Evolutionary conservation across 148 eudicot species (phyloP).

Genomic region (Salicornia ramosissima): DNA sequence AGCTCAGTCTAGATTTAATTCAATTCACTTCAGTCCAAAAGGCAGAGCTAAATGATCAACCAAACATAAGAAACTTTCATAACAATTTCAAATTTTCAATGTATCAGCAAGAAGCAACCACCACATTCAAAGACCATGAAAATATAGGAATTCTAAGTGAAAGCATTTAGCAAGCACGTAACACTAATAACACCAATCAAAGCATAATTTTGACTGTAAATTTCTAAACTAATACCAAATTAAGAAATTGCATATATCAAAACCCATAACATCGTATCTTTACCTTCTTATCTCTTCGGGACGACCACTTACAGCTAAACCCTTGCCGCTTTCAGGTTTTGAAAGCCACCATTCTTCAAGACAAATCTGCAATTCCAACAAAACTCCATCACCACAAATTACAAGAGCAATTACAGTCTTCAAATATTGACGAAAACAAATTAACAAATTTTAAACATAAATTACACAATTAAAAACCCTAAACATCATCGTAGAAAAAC

Average conservation of each 20-base stretch:
- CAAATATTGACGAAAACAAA: not conserved
- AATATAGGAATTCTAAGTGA: no score
- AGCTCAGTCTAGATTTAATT: no score
- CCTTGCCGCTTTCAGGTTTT: conserved; percentile 12
- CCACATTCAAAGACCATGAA: not conserved
- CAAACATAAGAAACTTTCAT: no score
- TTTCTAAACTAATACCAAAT: no score
- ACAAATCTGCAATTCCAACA: conserved; percentile 16
- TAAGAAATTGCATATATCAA: no score
- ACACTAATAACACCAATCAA: no score
- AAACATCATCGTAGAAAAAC: not conserved
- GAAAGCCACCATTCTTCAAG: conserved; percentile 35
- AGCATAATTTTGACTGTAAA: no score
- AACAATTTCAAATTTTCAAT: no score
- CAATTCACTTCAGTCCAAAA: no score
- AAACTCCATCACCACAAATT: not conserved
- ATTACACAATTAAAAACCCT: not conserved
- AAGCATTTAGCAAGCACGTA: not conserved
- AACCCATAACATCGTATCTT: not conserved
- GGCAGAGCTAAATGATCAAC: no score
- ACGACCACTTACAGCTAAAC: conserved; percentile 23
- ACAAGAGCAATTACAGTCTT: not conserved
- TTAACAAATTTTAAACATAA: no score
- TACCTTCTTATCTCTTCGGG: conserved; percentile 23
- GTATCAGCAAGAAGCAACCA: not conserved